Conservation (phyloP, 495 filamentous ascomycete genomes). For the Trichoderma orchidacearum region DNA sequence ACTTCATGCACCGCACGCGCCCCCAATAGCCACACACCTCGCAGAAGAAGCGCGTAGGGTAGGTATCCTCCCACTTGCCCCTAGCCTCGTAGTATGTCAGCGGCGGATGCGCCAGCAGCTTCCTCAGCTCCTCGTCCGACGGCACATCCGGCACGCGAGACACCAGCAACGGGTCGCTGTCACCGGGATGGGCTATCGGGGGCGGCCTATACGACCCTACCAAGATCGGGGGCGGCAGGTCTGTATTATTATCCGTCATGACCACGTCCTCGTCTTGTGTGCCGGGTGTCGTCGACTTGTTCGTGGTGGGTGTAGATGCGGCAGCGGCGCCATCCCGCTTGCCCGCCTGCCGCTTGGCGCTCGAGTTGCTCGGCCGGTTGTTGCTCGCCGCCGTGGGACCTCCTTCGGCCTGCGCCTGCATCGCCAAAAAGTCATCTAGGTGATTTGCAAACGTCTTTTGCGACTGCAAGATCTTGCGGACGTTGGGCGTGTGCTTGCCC, state of each 20-base stretch:
- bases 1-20: slow-evolving; percentile 69
- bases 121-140: slow-evolving; percentile 50
- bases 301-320: slow-evolving; percentile 6
- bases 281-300: slow-evolving; percentile 15
- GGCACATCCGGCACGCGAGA: slow-evolving; percentile 52
- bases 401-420: slow-evolving; percentile 35
- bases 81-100: slow-evolving; percentile 69
- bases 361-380: neutral
- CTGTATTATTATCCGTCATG: slow-evolving; percentile 22
- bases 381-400: slow-evolving; percentile 13
- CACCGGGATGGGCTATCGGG: slow-evolving; percentile 27
- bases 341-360: slow-evolving; percentile 2
- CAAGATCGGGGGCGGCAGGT: slow-evolving; percentile 14
- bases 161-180: slow-evolving; percentile 48
- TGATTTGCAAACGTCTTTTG: slow-evolving; percentile 90
- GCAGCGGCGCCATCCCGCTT: slow-evolving; percentile 11
- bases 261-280: slow-evolving; percentile 14
- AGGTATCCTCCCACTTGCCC: slow-evolving; percentile 31
- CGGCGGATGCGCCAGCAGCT: slow-evolving; percentile 55
- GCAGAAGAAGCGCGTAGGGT: slow-evolving; percentile 61
- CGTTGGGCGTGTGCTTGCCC: slow-evolving; percentile 58
- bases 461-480: slow-evolving; percentile 79
- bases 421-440: slow-evolving; percentile 75
- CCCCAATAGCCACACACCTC: slow-evolving; percentile 92
- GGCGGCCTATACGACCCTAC: slow-evolving; percentile 9